Conservation (phyloP, 257 asterid genomes). For the Capsicum pubescens region DNA sequence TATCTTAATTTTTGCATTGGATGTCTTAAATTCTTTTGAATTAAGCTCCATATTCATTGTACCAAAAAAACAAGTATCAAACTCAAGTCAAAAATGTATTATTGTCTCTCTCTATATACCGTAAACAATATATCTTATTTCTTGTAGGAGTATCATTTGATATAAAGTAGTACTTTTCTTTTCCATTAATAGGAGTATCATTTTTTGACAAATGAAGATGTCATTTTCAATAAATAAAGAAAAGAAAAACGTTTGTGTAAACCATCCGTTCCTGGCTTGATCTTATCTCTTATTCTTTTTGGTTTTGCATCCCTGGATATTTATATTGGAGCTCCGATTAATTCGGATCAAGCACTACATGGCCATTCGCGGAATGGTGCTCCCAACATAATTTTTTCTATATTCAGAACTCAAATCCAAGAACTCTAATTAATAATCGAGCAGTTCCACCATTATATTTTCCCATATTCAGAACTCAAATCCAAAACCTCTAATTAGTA, state of each 20-base stretch:
- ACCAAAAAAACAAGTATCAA: not conserved
- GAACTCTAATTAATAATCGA: not conserved
- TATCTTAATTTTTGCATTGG: not conserved
- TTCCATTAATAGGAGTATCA: not conserved
- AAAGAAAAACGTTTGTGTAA: not conserved
- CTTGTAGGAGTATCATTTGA: not conserved
- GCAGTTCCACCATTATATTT: not conserved
- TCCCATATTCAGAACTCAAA: not conserved
- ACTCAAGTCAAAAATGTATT: not conserved
- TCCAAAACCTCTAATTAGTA: rapidly evolving
- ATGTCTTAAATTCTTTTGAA: not conserved
- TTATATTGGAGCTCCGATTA: too few relatives aligned
- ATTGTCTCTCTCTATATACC: not conserved
- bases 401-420: rapidly evolving
- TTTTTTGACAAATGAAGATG: not conserved
- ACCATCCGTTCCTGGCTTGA: not conserved
- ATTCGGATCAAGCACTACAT: too few relatives aligned
- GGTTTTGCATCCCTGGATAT: too few relatives aligned
- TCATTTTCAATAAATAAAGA: not conserved
- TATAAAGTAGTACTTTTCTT: not conserved
- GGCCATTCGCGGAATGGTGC: not conserved
- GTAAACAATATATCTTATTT: not conserved
- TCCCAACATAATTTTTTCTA: not conserved
- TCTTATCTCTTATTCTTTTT: not conserved
- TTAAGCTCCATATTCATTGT: not conserved